These are phyloP conservation scores for Dalbergia oliveri DNA, from an alignment of 306 rosid genomes.

Conservation along the genomic window DNA sequence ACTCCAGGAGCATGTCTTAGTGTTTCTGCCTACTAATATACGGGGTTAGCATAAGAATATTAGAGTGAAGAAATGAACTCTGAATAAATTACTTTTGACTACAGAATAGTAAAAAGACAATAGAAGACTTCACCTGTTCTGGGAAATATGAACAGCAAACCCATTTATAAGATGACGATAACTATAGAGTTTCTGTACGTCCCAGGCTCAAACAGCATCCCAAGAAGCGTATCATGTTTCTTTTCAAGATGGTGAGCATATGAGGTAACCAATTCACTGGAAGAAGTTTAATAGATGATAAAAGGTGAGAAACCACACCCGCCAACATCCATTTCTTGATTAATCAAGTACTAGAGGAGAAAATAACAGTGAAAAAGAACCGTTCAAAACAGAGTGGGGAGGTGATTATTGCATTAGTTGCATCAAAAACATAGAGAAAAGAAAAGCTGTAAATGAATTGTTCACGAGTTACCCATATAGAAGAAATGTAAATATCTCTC, in stretches of 20 bases:
- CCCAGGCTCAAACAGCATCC: slow-evolving; percentile 83
- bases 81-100: slow-evolving; percentile 11
- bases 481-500: slow-evolving; percentile 24
- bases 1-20: slow-evolving; percentile 88
- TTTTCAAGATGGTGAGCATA: slow-evolving; percentile 91
- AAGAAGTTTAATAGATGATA: slow-evolving; percentile 42
- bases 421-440: slow-evolving; percentile 1
- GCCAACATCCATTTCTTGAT: slow-evolving; percentile 35
- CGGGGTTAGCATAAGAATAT: slow-evolving; percentile 54
- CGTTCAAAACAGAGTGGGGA: slow-evolving; percentile 30
- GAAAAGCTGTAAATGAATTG: slow-evolving; percentile 24
- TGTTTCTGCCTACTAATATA: slow-evolving; percentile 95
- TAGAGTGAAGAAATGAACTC: slow-evolving; percentile 46
- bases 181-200: slow-evolving; percentile 88
- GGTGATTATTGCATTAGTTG: slow-evolving; percentile 36
- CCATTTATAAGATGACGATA: slow-evolving; percentile 98
- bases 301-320: slow-evolving; percentile 37
- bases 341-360: slow-evolving; percentile 31
- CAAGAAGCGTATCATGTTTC: slow-evolving; percentile 93
- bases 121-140: slow-evolving; percentile 86
- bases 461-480: slow-evolving; percentile 6
- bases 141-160: slow-evolving; percentile 92
- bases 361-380: slow-evolving; percentile 17
- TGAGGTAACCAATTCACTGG: slow-evolving; percentile 82
- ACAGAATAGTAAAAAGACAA: slow-evolving; percentile 40